A percentile compares a stretch with the other conserved stretches of the same genome.
Evolutionary conservation across 805 yeast species (phyloP).

Genomic region (Candida pseudoglaebosa): DNA sequence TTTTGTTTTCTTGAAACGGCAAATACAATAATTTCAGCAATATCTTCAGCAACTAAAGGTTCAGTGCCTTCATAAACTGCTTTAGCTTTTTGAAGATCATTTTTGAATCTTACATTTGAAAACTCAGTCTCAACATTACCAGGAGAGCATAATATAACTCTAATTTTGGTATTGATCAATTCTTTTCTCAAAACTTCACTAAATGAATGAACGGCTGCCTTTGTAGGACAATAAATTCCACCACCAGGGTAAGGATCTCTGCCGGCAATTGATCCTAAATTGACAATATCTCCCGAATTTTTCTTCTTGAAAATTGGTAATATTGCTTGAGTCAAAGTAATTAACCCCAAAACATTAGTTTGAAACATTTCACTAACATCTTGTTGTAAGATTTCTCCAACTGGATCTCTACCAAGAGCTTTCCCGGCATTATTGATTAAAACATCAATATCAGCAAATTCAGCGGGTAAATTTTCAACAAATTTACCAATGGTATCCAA

Average conservation of each 20-base stretch:
- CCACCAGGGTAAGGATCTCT: conserved; percentile 79
- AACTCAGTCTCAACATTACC: conserved; percentile 81
- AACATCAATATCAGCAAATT: conserved; percentile 62
- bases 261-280: conserved; percentile 76
- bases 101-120: conserved; percentile 59
- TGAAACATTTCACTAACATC: conserved; percentile 76
- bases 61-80: conserved; percentile 63
- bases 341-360: conserved; percentile 85
- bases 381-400: conserved; percentile 60
- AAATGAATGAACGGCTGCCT: conserved; percentile 68
- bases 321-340: conserved; percentile 76
- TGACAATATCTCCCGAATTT: conserved; percentile 69
- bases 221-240: conserved; percentile 71
- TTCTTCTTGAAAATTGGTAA: conserved; percentile 67
- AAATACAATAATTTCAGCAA: conserved; percentile 71
- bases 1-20: conserved; percentile 64
- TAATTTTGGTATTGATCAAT: conserved; percentile 61
- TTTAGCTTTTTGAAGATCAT: conserved; percentile 58
- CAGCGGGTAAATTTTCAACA: conserved; percentile 51
- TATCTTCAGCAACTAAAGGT: conserved; percentile 69
- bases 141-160: conserved; percentile 73
- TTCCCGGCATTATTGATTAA: conserved; percentile 72
- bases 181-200: conserved; percentile 73
- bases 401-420: conserved; percentile 75
- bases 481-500: conserved; percentile 45